Base-by-base conservation (phyloP, 2,329 filamentous ascomycete species). In the Botryotinia calthae region DNA sequence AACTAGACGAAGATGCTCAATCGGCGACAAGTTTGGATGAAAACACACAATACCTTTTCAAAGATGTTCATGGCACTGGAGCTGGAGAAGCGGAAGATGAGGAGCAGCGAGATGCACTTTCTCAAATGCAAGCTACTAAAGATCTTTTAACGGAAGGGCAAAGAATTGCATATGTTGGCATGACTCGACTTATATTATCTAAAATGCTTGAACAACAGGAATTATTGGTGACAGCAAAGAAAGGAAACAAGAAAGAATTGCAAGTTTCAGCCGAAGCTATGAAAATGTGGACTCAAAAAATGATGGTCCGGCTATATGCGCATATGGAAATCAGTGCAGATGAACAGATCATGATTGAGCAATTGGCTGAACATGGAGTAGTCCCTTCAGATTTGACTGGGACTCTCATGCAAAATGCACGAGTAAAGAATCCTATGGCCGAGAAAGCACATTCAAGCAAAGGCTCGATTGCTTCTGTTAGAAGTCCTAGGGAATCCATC, bases 281-380 rank as follows among this genome's bases (percentile, higher is more conserved):
- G 84, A 92, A 92, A 82, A 98, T 98, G 92, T 99, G 95, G 95
- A 90, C 93, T 72, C 96, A 99, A 82, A 97, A 97, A 84, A 97
- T 97, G 87, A 99, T 99, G 95, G 90, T 98, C 74, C 90, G 95
- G 37, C 82, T 99, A 20, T 99, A 98, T 81, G 85, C 89, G 20
- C 96, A 99, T 82, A 99, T 99, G 96, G 96, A 99, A 74, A 97
- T 99, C 79, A 94, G 91, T 79, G 86, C 91, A 34, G 91, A 89
- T 22, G 96, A 99, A 82, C 96, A 99, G 84, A 86, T 99, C 81
- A 99, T 99, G 96, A 98, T 99, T 77, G 96, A 99, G 83, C 96
- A 99, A 82, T 86, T 99, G 73, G 91, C 93, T 20, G 93, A 96
- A 73, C 96, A 99, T 82, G 96, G 95, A 7, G 94, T 99, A 10